Conservation (phyloP, 2,329 filamentous ascomycete genomes). For the Trichocomaceae sp. region DNA sequence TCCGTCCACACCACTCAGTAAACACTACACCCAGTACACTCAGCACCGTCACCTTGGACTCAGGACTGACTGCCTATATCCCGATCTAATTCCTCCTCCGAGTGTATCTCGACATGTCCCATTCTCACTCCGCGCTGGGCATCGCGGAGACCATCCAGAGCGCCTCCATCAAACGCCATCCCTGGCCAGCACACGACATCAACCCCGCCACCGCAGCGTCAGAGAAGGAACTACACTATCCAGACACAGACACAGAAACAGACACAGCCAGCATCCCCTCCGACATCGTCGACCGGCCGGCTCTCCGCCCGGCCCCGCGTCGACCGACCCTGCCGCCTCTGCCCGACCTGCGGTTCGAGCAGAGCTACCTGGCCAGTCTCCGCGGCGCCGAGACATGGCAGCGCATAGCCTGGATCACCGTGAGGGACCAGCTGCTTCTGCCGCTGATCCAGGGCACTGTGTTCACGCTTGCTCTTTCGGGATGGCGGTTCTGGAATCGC, state of each 20-base stretch:
- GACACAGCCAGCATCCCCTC: slow-evolving; percentile 43
- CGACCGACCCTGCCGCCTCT: slow-evolving; percentile 58
- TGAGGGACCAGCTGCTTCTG: slow-evolving; percentile 78
- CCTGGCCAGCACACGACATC: slow-evolving; percentile 66
- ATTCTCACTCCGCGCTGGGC: slow-evolving; percentile 48
- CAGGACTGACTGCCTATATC: neutral
- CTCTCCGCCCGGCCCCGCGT: slow-evolving; percentile 31
- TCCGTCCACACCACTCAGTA: too few species aligned
- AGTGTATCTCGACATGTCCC: too few species aligned
- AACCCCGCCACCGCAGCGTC: slow-evolving; percentile 73
- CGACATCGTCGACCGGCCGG: slow-evolving; percentile 39
- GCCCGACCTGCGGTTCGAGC: slow-evolving; percentile 87
- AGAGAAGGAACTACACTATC: slow-evolving; percentile 57
- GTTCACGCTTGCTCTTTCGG: slow-evolving; percentile 78
- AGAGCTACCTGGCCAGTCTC: slow-evolving; percentile 93
- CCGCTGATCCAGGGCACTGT: slow-evolving; percentile 79
- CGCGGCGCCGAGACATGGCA: slow-evolving; percentile 71
- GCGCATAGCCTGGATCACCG: slow-evolving; percentile 74
- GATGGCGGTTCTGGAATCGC: slow-evolving; percentile 87
- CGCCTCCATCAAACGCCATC: slow-evolving; percentile 66
- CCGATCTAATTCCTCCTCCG: neutral
- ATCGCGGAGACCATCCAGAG: slow-evolving; percentile 75
- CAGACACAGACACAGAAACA: slow-evolving; percentile 27
- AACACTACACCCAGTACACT: too few species aligned
- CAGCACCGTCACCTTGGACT: too few species aligned